Conservation (phyloP, 2,329 filamentous ascomycete genomes). For the Grosmannia clavigera region DNA sequence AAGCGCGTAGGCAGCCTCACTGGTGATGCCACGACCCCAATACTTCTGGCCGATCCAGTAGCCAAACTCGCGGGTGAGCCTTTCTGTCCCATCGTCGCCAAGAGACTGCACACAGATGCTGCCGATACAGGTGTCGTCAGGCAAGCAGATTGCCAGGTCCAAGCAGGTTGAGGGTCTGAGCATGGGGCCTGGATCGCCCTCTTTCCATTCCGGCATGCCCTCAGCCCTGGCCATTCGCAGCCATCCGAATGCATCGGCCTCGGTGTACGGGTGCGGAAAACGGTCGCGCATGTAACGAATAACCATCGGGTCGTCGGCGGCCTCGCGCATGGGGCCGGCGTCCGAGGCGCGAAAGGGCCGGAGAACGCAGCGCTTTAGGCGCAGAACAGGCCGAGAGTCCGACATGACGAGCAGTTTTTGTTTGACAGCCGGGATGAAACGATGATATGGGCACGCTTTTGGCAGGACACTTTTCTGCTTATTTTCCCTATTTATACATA, state of each 20-base stretch:
- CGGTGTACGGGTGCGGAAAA: constrained; percentile 34
- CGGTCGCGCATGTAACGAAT: constrained; percentile 26
- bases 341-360: constrained; percentile 28
- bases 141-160: constrained; percentile 23
- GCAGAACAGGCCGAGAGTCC: constrained; percentile 15
- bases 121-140: constrained; percentile 24
- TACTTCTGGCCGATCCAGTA: constrained; percentile 31
- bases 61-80: constrained; percentile 33
- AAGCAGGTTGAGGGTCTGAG: constrained; percentile 4
- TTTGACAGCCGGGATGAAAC: not conserved
- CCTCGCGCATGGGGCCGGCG: constrained; percentile 20
- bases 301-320: constrained; percentile 27
- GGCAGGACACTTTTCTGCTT: not conserved
- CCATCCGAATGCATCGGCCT: constrained; percentile 23
- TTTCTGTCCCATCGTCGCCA: constrained; percentile 23
- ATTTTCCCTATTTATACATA: not conserved
- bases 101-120: constrained; percentile 25
- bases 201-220: not conserved
- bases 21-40: constrained; percentile 35
- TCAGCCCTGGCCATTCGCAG: constrained; percentile 12
- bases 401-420: not conserved
- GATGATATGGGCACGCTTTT: not conserved
- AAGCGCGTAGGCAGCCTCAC: constrained; percentile 26
- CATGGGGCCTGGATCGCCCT: not conserved
- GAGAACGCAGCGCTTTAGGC: constrained; percentile 22